Evolutionary conservation across 768 basidiomycete genomes (phyloP), one percentile per base, ranked within the genome.

Genomic region (Trametes cubensis): DNA sequence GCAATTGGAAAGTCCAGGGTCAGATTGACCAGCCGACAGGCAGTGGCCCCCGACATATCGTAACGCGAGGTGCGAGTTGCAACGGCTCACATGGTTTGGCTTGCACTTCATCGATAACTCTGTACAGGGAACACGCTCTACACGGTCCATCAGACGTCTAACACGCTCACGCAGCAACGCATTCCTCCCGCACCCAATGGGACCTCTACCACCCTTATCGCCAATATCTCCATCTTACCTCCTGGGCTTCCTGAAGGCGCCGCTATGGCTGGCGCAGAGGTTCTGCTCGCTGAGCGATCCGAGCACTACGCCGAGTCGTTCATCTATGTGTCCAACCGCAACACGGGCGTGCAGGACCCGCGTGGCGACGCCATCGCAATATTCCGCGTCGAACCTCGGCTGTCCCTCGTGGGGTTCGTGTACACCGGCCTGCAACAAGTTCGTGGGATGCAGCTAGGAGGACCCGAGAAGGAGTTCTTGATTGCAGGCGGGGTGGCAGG

Each of bases 321-420:
- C 65, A 81, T 89, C 66, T 90, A 89, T 73, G 80, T 78, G 21
- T 88, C 88, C 5, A 90, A 90, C 74, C 80, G 88, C 44, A 88
- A 89, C 72, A 77, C 76, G 0, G 84, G 80, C 57, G 69, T 72
- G 52, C 72, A 75, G 56, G 83, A 84, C 55, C 71, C 82, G 23
- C 78, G 80, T 7, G 85, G 85, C 7, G 88, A 89, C 71, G 77
- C 86, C 0, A 85, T 89, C 53, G 86, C 84, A 4, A 83, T 89
- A 48, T 86, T 84, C 66, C 77, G 83, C 63, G 70, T 83, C 40
- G 73, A 77, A 67, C 69, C 72, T 77, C 30, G 73, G 67, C 70
- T 86, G 42, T 70, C 73, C 30, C 74, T 85, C 45, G 67, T 84
- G 38, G 75, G 75, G 11, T 84, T 87, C 59, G 81, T 87, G n/a